Evolutionary conservation across 2,329 filamentous ascomycete genomes (phyloP), one percentile per base, ranked within the genome.

Genomic region (Pseudonectria foliicola): DNA sequence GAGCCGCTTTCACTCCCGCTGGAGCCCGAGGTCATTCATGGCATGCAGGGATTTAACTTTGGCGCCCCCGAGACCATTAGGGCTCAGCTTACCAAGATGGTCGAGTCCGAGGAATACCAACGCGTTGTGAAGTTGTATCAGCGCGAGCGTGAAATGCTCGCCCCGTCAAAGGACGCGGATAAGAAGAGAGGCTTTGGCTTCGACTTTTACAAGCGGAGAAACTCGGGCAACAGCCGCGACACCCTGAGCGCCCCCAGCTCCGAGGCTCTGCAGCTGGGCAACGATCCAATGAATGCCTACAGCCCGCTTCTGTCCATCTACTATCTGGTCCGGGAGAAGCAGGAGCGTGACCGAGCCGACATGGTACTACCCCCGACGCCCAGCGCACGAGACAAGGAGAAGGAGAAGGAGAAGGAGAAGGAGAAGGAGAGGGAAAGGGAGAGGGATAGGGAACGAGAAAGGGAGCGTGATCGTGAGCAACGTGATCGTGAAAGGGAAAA

Each of bases 11-110:
- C 83, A 25, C 67, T 93, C 11, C 89, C 90, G 6, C 66, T 98
- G 8, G 90, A 96, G 54, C 68, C 75, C 2, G 81, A 85, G 28
- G 82, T 96, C 4, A 77, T 98, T 37, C 77, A 86, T 31, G 89
- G 85, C 49, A 98, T 98, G 92, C 93, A 88, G 15, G 92, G 92
- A 3, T 98, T 98, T 59, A 94, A 96, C 59, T 98, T 96, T 64
- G 92, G 92, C 1, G 75, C 86, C 1, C 75, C 87, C 2, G 88
- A 95, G 34, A 76, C 77, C 37, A 95, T 98, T 54, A 81, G 77
- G 37, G 67, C 77, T 3, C 86, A 95, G 55, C 73, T 98, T 28
- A 85, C 80, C 8, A 85, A 83, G 44, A 76, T 89, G n/a, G 75
- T 98, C 40, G 85, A 93, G 51, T 95, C 89, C 0, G 88, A 94